Evolutionary conservation across 805 yeast species (phyloP), one percentile per base, ranked within the genome.

Genomic region (Schwanniomyces sp.): DNA sequence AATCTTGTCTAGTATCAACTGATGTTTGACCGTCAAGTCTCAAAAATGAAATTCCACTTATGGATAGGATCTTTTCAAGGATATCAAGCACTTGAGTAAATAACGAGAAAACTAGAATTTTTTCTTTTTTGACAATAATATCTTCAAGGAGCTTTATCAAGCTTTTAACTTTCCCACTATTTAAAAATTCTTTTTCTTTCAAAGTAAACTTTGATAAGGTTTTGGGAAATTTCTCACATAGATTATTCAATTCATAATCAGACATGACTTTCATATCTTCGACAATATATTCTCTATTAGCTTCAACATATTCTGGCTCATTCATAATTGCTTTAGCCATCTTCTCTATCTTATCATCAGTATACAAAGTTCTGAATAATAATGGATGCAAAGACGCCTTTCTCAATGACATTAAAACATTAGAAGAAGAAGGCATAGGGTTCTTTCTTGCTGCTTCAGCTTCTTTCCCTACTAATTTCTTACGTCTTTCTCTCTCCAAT

Each of bases 191-290:
- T 6, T 79, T 75, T 36, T 80, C 76, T 10, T 79, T 73, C 41
- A 92, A 64, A 44, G 70, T 68, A 64, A 67, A 85, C 40, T 70
- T 63, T 9, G 79, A 70, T 32, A 89, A 66, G 1, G 91, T 80
- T n/a, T 64, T 69, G 27, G 91, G 88, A 66, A 87, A 92, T 52
- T 80, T 81, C 38, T 72, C 72, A 63, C 97, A 90, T 45, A 94
- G 70, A 14, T 74, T 72, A 59, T 91, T 84, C 44, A 94, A 74
- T 68, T 94, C 99, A 63, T 80, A 88, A 71, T 94, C 99, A 7
- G 88, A 79, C 97, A 94, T 90, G 11, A 87, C 89, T 62, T 82
- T 82, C 98, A 94, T 91, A 65, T 94, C 99, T 70, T 94, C 99
- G 59, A 62, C 82, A 49, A 94, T 91, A 59, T 77, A 94, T 36